These are phyloP conservation scores for Sporisorium exsertum DNA, from an alignment of 1,284 basidiomycete species.

Conservation along the genomic window DNA sequence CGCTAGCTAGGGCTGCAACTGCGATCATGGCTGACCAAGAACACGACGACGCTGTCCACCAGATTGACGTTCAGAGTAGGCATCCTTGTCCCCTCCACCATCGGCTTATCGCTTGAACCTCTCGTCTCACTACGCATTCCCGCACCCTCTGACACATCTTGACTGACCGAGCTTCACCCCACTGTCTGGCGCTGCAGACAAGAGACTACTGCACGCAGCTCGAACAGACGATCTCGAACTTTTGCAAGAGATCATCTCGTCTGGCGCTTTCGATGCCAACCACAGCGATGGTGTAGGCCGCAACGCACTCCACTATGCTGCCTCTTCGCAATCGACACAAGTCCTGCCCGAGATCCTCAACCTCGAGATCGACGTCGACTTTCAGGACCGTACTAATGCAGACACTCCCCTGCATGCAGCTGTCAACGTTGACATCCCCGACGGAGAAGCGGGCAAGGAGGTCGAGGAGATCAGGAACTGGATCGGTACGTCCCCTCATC, in stretches of 20 bases:
- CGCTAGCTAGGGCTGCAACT: not conserved
- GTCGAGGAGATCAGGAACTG: constrained; percentile 75
- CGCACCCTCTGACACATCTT: not conserved
- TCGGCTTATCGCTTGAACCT: not conserved
- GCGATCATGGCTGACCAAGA: constrained; percentile 38
- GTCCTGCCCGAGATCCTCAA: constrained; percentile 63
- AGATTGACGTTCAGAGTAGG: constrained; percentile 53
- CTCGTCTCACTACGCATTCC: too few relatives aligned
- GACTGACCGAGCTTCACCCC: not conserved
- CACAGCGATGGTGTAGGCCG: constrained; percentile 61
- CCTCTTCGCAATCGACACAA: constrained; percentile 46
- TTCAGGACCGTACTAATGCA: constrained; percentile 78
- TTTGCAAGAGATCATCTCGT: constrained; percentile 52
- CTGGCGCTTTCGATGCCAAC: constrained; percentile 59
- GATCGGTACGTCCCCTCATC: constrained; percentile 68
- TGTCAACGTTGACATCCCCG: constrained; percentile 71
- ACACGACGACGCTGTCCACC: constrained; percentile 38
- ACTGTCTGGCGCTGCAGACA: constrained; percentile 31
- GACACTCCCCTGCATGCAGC: constrained; percentile 88
- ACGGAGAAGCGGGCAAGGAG: constrained; percentile 63
- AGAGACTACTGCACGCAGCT: constrained; percentile 59
- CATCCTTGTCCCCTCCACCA: not conserved
- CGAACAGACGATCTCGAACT: constrained; percentile 62
- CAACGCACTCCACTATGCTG: constrained; percentile 66
- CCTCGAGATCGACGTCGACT: constrained; percentile 81